phyloP scores from a whole-genome alignment of 306 rosid species.

The Casuarina equisetifolia region DNA sequence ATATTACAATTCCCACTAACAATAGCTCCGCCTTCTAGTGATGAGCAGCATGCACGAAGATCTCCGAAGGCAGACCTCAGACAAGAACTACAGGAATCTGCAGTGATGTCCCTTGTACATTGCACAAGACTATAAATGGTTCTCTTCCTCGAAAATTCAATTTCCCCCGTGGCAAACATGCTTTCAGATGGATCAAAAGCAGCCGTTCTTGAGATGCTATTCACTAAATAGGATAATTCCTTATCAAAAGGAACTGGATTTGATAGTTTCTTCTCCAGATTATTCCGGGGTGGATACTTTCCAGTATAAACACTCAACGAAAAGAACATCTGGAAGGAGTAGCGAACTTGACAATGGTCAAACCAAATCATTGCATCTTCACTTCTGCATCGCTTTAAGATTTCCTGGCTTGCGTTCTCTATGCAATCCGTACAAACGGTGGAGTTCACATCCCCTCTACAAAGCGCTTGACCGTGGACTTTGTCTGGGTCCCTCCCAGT shows the following conservation, averaged over 20 bases:
- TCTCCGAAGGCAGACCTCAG: conserved; percentile 40
- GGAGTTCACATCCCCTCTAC: conserved; percentile 60
- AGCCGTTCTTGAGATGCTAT: conserved; percentile 28
- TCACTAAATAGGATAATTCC: conserved; percentile 32
- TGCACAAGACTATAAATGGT: conserved; percentile 60
- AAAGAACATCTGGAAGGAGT: conserved; percentile 42
- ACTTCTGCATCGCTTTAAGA: conserved; percentile 34
- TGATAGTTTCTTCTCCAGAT: conserved; percentile 28
- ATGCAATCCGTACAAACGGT: conserved; percentile 45
- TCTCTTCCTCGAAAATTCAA: conserved; percentile 7
- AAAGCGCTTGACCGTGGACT: conserved; percentile 61
- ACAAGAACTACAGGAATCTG: conserved; percentile 31
- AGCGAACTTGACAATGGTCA: conserved; percentile 55
- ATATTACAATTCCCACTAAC: conserved; percentile 45
- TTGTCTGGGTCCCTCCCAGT: conserved; percentile 21
- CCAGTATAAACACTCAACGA: conserved; percentile 35
- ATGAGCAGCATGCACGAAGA: conserved; percentile 37
- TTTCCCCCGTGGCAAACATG: conserved; percentile 51
- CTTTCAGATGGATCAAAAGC: conserved; percentile 17
- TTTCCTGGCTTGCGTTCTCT: conserved; percentile 44
- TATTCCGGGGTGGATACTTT: conserved; percentile 31
- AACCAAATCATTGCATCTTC: conserved; percentile 63
- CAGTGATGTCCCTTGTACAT: conserved; percentile 49
- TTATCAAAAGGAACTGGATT: conserved; percentile 6
- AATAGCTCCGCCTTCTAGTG: conserved; percentile 34